phyloP scores from a whole-genome alignment of 768 basidiomycete genomes.

The Galerina marginata region DNA sequence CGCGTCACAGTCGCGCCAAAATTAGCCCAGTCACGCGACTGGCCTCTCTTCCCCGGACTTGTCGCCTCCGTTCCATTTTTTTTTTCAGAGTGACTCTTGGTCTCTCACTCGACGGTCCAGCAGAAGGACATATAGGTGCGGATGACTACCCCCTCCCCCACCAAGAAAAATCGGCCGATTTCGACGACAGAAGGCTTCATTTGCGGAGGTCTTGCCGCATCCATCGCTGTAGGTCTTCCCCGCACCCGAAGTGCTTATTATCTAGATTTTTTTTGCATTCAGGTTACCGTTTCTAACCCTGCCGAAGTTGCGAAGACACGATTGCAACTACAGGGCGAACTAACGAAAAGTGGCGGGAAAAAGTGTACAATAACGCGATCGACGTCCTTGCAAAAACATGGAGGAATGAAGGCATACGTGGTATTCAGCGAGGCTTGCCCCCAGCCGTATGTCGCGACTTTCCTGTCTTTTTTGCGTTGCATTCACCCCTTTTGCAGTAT shows the following conservation, averaged over 20 bases:
- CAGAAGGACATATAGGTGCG: conserved; percentile 7
- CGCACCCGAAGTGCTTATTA: neutral
- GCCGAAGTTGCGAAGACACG: conserved; percentile 93
- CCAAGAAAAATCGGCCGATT: conserved; percentile 37
- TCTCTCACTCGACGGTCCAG: conserved; percentile 3
- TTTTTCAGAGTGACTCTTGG: conserved; percentile 1
- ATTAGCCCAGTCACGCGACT: conserved; percentile 22
- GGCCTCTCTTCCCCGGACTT: conserved; percentile 1
- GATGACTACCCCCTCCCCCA: conserved; percentile 17
- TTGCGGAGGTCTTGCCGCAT: conserved; percentile 91
- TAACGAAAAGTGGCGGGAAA: conserved; percentile 70
- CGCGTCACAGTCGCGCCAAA: neutral
- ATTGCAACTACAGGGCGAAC: conserved; percentile 94
- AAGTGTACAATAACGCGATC: conserved; percentile 89
- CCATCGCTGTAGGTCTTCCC: conserved; percentile 71
- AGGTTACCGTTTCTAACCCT: conserved; percentile 84
- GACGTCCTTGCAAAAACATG: conserved; percentile 90
- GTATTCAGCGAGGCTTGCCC: conserved; percentile 90
- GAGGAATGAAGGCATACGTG: conserved; percentile 86
- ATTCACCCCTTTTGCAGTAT: conserved; percentile 57
- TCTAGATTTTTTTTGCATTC: conserved; percentile 4
- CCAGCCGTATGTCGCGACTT: conserved; percentile 70
- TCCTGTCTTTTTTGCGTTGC: neutral
- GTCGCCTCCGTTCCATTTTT: neutral
- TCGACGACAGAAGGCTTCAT: conserved; percentile 83